Evolutionary conservation across 2,329 filamentous ascomycete species (phyloP).

Genomic region (Beauveria sp.): DNA sequence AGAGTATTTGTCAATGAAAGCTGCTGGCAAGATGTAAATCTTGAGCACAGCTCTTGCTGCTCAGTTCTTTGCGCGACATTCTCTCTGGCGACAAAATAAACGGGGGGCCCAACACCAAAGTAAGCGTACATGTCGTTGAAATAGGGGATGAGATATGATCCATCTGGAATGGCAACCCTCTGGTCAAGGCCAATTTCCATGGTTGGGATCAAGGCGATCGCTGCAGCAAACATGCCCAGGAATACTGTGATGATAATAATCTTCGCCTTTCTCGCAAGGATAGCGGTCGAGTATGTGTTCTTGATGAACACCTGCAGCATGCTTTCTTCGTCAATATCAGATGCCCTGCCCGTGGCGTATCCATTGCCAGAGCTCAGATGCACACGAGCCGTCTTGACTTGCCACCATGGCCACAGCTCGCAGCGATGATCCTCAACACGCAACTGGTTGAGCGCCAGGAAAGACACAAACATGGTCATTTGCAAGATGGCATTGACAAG

Average conservation of each 20-base stretch:
- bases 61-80: constrained; percentile 68
- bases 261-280: constrained; percentile 77
- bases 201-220: constrained; percentile 74
- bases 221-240: constrained; percentile 78
- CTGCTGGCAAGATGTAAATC: constrained; percentile 81
- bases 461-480: constrained; percentile 93
- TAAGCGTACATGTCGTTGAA: constrained; percentile 96
- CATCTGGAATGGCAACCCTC: constrained; percentile 85
- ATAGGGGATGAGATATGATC: constrained; percentile 91
- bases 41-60: constrained; percentile 82
- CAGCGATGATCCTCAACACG: constrained; percentile 82
- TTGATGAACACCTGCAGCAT: constrained; percentile 80
- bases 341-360: constrained; percentile 47
- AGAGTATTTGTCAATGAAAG: constrained; percentile 82
- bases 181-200: constrained; percentile 88
- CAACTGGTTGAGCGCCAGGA: constrained; percentile 83
- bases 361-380: constrained; percentile 54
- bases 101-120: constrained; percentile 82
- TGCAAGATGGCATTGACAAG: constrained; percentile 96
- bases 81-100: constrained; percentile 87
- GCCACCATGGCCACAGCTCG: constrained; percentile 87
- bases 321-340: constrained; percentile 77
- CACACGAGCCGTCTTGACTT: constrained; percentile 65
- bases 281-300: constrained; percentile 74
- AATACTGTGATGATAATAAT: constrained; percentile 70